phyloP scores from a whole-genome alignment of 805 yeast genomes.

The Kregervanrija delftensis region DNA sequence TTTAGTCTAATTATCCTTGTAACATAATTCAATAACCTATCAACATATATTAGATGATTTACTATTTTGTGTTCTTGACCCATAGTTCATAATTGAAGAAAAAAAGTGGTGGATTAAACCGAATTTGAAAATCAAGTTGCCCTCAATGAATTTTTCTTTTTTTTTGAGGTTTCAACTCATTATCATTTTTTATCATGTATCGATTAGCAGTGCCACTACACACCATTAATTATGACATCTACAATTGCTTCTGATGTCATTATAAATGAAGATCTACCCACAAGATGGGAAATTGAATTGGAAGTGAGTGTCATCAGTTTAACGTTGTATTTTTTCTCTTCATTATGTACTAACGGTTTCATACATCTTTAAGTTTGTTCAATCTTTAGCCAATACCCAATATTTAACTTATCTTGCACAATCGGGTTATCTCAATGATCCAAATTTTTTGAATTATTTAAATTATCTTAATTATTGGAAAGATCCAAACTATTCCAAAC shows the following conservation, averaged over 20 bases:
- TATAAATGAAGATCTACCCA: constrained; percentile 40
- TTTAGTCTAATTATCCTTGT: background rate
- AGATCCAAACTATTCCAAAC: constrained; percentile 59
- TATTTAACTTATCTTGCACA: constrained; percentile 85
- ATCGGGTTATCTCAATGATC: constrained; percentile 65
- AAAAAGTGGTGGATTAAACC: too few relatives aligned
- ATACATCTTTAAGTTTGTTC: constrained; percentile 57
- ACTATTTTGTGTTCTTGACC: background rate
- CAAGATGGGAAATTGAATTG: constrained; percentile 82
- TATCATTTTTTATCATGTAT: too few relatives aligned
- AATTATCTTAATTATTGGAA: constrained; percentile 85
- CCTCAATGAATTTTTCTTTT: too few relatives aligned
- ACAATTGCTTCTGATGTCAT: too few relatives aligned
- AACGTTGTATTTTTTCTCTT: background rate
- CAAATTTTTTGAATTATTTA: constrained; percentile 65
- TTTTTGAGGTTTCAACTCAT: too few relatives aligned
- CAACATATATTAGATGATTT: background rate
- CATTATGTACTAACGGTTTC: background rate
- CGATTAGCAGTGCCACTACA: too few relatives aligned
- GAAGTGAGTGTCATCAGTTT: constrained; percentile 39
- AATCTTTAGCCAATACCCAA: constrained; percentile 83
- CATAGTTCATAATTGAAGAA: too few relatives aligned
- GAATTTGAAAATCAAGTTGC: too few relatives aligned
- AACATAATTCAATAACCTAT: background rate
- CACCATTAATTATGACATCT: too few relatives aligned